phyloP scores from a whole-genome alignment of 2,329 filamentous ascomycete species.

The Endothia cerciana region DNA sequence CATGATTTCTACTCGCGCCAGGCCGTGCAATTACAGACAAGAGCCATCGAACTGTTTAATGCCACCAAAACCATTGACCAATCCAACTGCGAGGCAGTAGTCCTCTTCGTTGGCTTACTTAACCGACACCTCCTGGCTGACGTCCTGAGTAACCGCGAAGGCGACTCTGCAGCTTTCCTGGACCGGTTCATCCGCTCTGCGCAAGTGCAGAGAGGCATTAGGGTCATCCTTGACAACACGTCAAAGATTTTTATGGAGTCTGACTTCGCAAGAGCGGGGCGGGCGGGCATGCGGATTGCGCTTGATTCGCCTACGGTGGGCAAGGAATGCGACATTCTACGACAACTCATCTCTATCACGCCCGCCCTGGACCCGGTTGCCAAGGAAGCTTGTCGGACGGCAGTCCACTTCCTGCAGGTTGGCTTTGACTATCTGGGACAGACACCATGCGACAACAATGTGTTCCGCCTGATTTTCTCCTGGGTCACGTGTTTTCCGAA shows the following conservation, averaged over 20 bases:
- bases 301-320: not conserved
- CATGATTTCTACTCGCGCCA: conserved; percentile 38
- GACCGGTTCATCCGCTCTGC: conserved; percentile 46
- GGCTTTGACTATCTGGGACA: conserved; percentile 3
- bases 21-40: conserved; percentile 50
- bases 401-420: conserved; percentile 12
- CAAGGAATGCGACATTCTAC: not conserved
- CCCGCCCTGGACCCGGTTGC: not conserved
- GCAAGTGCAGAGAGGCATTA: conserved; percentile 48
- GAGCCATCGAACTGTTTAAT: conserved; percentile 46
- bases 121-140: conserved; percentile 55
- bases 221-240: conserved; percentile 40
- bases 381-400: conserved; percentile 4
- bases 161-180: conserved; percentile 46
- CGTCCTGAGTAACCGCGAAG: conserved; percentile 44
- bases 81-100: conserved; percentile 43
- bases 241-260: conserved; percentile 42
- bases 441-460: not conserved
- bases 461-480: conserved; percentile 10
- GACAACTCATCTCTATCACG: not conserved
- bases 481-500: conserved; percentile 5
- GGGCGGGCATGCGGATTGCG: not conserved
- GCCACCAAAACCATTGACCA: conserved; percentile 37
- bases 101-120: conserved; percentile 50
- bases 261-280: conserved; percentile 37